Base-by-base conservation (phyloP, 1,139 yeast species). In the Zygotorulaspora mrakii region DNA sequence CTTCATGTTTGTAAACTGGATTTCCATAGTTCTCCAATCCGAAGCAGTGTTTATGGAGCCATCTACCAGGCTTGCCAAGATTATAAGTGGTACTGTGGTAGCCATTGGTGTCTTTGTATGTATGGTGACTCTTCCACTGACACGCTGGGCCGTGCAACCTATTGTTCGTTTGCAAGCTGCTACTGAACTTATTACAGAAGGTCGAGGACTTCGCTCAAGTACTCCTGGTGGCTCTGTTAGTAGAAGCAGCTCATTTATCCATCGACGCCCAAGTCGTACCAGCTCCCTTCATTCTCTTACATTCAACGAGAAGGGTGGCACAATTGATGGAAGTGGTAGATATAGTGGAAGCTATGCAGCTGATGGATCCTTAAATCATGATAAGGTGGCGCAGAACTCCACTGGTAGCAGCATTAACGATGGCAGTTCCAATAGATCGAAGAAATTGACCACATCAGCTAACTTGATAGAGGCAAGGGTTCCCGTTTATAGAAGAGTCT, bases 111-210 rank as follows among this genome's bases (percentile, higher is more conserved):
- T 70, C 0, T 76, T 84, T 47, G 78, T 88, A 68, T 74, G 86
- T 48, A 49, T 86, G 1, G 64, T 84, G 13, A 86, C 96, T 1
- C 76, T 88, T 59, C 88, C 94, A 2, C 64, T 87, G 42, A 89
- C 96, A 0, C 86, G 87, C 41, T 80, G 79, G 70, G 89, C 91
- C 28, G 91, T 88, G 3, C 66, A 84, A 45, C 96, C 98, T 0
- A 84, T 91, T 39, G 76, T 87, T 31, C 73, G 80, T 45, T 72
- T 89, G 31, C 87, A 84, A 56, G 78, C 80, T 44, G 96, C 95
- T 0, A 85, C 96, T 1, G 96, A 86, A 57, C 76, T 70, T 0
- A 67, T 67, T 5, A 57, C 68, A 2, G 61, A 60, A 34, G 70
- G 70, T 2, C 53, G 70, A 48, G 70, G 69, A 0, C 43, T 64